phyloP scores from a whole-genome alignment of 805 yeast genomes.

The Starmerella roubikii region DNA sequence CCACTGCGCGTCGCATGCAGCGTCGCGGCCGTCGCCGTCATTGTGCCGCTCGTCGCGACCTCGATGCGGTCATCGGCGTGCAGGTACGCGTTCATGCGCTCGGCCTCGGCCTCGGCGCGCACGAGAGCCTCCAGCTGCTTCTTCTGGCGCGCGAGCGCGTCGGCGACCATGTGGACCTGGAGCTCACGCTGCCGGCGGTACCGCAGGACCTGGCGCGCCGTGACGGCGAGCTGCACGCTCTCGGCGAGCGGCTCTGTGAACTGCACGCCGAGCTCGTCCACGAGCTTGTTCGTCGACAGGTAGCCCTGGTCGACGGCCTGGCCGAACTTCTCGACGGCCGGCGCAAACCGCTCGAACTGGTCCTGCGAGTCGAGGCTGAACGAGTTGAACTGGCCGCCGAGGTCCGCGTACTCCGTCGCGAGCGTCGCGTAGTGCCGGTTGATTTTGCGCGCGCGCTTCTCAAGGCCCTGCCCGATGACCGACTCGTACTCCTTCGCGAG shows the following conservation, averaged over 20 bases:
- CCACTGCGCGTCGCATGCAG: not conserved
- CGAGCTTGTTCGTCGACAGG: conserved; percentile 39
- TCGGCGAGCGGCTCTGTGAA: conserved; percentile 59
- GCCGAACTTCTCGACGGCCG: conserved; percentile 67
- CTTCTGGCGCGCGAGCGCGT: conserved; percentile 28
- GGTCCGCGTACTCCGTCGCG: conserved; percentile 53
- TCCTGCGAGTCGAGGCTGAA: conserved; percentile 38
- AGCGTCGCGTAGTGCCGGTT: conserved; percentile 44
- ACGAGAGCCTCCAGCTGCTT: conserved; percentile 29
- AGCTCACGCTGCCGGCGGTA: conserved; percentile 46
- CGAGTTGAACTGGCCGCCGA: conserved; percentile 60
- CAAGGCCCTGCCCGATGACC: conserved; percentile 37
- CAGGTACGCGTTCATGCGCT: conserved; percentile 29
- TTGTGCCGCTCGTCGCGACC: conserved; percentile 11
- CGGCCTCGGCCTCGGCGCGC: conserved; percentile 33
- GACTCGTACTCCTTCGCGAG: conserved; percentile 35
- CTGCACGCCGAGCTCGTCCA: conserved; percentile 40
- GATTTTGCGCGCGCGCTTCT: conserved; percentile 43
- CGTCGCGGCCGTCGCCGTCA: not conserved
- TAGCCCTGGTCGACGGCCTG: conserved; percentile 61
- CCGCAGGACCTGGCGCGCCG: conserved; percentile 43
- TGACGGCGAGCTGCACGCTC: conserved; percentile 50
- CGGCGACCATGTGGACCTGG: conserved; percentile 36
- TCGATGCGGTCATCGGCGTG: conserved; percentile 22
- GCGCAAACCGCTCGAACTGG: conserved; percentile 27